phyloP scores from a whole-genome alignment of 371 early-diverging fungal species.

The Conidiobolus incongruus region DNA sequence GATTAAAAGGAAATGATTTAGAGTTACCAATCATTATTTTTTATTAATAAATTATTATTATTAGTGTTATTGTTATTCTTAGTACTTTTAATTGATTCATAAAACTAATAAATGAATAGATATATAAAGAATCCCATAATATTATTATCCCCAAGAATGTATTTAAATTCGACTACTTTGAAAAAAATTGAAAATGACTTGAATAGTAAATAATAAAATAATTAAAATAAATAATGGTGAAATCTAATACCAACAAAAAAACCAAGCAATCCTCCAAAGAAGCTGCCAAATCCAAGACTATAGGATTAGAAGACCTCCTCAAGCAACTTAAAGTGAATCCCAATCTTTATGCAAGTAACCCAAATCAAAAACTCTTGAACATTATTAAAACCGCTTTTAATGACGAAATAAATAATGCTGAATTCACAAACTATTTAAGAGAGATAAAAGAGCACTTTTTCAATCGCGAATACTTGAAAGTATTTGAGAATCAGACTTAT shows the following conservation, averaged over 20 bases:
- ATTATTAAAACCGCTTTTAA: conserved; percentile 37
- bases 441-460: conserved; percentile 50
- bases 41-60: not conserved
- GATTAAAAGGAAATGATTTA: not conserved
- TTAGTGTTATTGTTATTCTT: not conserved
- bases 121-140: too few relatives aligned
- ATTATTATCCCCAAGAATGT: too few relatives aligned
- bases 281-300: not conserved
- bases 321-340: conserved; percentile 18
- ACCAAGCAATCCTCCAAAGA: conserved; percentile 16
- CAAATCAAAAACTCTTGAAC: too few relatives aligned
- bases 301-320: not conserved
- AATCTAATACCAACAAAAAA: too few relatives aligned
- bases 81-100: not conserved
- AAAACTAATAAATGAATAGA: conserved; percentile 10
- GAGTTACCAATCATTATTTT: not conserved
- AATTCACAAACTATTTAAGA: conserved; percentile 30
- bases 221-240: too few relatives aligned
- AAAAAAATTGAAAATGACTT: too few relatives aligned
- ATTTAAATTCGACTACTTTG: too few relatives aligned
- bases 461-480: conserved; percentile 56
- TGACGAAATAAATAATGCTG: conserved; percentile 24
- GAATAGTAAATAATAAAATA: too few relatives aligned
- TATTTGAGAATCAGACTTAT: conserved; percentile 46
- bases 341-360: too few relatives aligned